Evolutionary conservation across 106 monocot species (phyloP).

Genomic region (Dendrobium officinale): DNA sequence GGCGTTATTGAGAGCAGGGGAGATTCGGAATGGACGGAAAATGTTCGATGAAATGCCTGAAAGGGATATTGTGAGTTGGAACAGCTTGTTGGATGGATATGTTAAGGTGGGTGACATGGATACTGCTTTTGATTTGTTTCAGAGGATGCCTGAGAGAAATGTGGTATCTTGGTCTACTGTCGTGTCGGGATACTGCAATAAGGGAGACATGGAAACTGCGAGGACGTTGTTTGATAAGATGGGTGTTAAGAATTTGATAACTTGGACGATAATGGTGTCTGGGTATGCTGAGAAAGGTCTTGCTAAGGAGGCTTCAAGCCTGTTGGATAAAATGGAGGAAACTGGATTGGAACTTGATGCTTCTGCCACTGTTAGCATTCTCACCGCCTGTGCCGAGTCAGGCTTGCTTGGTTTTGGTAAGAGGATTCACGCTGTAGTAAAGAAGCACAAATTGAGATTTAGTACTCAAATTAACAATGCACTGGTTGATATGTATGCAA

Average conservation of each 20-base stretch:
- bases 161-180: slow-evolving; percentile 81
- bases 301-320: slow-evolving; percentile 30
- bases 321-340: slow-evolving; percentile 55
- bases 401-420: slow-evolving; percentile 56
- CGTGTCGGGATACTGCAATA: slow-evolving; percentile 54
- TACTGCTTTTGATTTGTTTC: slow-evolving; percentile 56
- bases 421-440: slow-evolving; percentile 41
- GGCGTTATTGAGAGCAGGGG: slow-evolving; percentile 40
- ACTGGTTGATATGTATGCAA: slow-evolving; percentile 69
- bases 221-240: slow-evolving; percentile 69
- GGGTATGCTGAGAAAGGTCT: slow-evolving; percentile 64
- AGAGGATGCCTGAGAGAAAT: slow-evolving; percentile 53
- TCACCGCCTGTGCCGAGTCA: slow-evolving; percentile 68
- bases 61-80: slow-evolving; percentile 65
- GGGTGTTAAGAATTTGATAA: slow-evolving; percentile 63
- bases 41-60: slow-evolving; percentile 68
- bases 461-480: slow-evolving; percentile 59
- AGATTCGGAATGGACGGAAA: slow-evolving; percentile 27
- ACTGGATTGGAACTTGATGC: slow-evolving; percentile 36
- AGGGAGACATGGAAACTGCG: slow-evolving; percentile 71
- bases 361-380: slow-evolving; percentile 44
- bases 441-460: slow-evolving; percentile 17
- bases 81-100: slow-evolving; percentile 57
- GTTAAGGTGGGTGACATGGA: slow-evolving; percentile 54
- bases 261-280: slow-evolving; percentile 81